Percentiles rank a stretch among this genome's conserved stretches.
These are phyloP conservation scores for Microbotryum lychnidis-dioicae DNA, from an alignment of 1,284 basidiomycete genomes.

Conservation along the genomic window DNA sequence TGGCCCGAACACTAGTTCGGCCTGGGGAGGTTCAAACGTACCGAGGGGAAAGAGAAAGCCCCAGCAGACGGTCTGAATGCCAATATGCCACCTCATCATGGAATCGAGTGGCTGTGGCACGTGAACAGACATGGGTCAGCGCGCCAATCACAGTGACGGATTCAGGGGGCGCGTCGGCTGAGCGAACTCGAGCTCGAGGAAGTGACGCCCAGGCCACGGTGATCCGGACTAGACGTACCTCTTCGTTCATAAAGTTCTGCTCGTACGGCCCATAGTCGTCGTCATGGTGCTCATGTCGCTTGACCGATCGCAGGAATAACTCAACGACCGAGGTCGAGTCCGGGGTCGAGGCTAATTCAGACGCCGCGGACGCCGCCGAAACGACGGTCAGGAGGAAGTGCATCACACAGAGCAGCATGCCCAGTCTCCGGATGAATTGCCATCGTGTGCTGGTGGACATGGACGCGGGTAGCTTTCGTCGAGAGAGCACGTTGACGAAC, in stretches of 20 bases:
- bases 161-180: background rate
- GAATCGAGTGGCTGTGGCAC: conserved; percentile 17
- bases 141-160: background rate
- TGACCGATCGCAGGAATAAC: background rate
- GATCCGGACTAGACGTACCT: background rate
- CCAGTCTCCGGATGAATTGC: background rate
- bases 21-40: background rate
- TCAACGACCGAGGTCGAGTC: conserved; percentile 2
- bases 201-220: background rate
- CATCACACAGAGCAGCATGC: background rate
- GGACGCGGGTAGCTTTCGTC: too few species aligned
- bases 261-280: conserved; percentile 23
- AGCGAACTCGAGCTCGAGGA: background rate
- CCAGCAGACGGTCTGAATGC: conserved; percentile 28
- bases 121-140: background rate
- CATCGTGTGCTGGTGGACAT: too few species aligned
- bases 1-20: background rate
- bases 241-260: conserved; percentile 28
- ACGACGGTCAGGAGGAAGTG: background rate
- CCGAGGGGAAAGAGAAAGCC: conserved; percentile 31
- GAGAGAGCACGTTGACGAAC: too few species aligned
- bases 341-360: background rate
- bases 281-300: conserved; percentile 18
- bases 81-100: conserved; percentile 29
- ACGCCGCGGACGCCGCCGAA: background rate